Evolutionary conservation across 495 filamentous ascomycete genomes (phyloP), one percentile per base, ranked within the genome.

Genomic region (Melanomma pulvis-pyrius): DNA sequence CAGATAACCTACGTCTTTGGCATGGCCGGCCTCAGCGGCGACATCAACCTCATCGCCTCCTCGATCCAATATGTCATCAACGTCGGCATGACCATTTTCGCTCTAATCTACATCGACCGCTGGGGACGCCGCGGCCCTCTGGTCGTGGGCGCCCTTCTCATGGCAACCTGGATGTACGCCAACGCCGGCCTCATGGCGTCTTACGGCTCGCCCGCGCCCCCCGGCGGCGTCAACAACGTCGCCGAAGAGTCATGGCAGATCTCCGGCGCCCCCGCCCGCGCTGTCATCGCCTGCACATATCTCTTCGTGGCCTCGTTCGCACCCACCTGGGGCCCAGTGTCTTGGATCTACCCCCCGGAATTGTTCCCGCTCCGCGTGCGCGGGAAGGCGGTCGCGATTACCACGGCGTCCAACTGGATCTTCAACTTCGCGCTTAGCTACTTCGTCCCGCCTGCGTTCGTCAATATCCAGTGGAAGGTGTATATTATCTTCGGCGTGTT

Each of bases 391-490:
- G 77, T 90, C n/a, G 88, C 88, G n/a, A 78, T 92, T 15, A 79
- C 83, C 41, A 91, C 89, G 0, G 84, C 88, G 2, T 82, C 81
- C 9, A 92, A 91, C 79, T 92, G 90, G 90, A 81, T 84, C 24
- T 91, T 90, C 79, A 92, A 92, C 80, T 91, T 90, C 73, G 90
- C 89, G 0, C 82, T 92, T 4, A 83, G 84, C 9, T 91, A 88
- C 75, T 92, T 92, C 63, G 88, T 90, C 3, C 90, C 89, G 1
- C 85, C 88, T 0, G 85, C 89, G 1, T 92, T 92, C 69, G 84
- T 80, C 56, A 89, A 84, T 68, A 92, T 92, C 68, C 77, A 83
- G 59, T 93, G 89, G 90, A 81, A 83, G 28, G 67, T 63, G 36
- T 73, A 71, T 39, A 59, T 71, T 29, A 65, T 73, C 54, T 73